Evolutionary conservation across 192 early-diverging fungal genomes (phyloP).

Genomic region (Coemansia sp.): DNA sequence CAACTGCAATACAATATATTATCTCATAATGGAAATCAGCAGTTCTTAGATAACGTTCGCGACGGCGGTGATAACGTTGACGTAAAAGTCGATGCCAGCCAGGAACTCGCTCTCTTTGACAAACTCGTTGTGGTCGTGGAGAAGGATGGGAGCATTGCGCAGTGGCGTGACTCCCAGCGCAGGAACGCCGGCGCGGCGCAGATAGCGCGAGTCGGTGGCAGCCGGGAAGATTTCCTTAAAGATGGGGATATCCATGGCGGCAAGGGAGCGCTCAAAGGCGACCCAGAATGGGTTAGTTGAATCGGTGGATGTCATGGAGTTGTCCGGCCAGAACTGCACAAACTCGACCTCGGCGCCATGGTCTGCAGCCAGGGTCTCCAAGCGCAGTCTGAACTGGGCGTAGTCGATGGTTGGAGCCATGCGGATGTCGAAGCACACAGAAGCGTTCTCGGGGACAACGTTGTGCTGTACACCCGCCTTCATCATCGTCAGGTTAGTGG

Average conservation of each 20-base stretch:
- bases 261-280: conserved; percentile 58
- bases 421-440: conserved; percentile 73
- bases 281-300: conserved; percentile 67
- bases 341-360: conserved; percentile 63
- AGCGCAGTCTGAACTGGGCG: conserved; percentile 55
- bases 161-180: conserved; percentile 84
- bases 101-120: conserved; percentile 74
- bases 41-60: too few relatives aligned
- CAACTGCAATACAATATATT: too few relatives aligned
- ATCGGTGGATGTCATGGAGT: conserved; percentile 57
- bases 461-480: conserved; percentile 74
- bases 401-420: conserved; percentile 70
- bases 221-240: conserved; percentile 84
- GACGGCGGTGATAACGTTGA: conserved; percentile 59
- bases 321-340: conserved; percentile 63
- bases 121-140: conserved; percentile 88
- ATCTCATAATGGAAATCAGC: too few relatives aligned
- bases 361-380: conserved; percentile 27
- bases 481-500: conserved; percentile 76
- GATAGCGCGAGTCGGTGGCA: conserved; percentile 76
- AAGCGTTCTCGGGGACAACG: conserved; percentile 73
- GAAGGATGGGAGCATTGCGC: conserved; percentile 70
- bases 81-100: conserved; percentile 75
- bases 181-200: conserved; percentile 74
- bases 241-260: conserved; percentile 56